Evolutionary conservation across 345 rosid genomes (phyloP).

Genomic region (sweet orange (Citrus sinensis)): DVS_A1.0 CM039163.1:38789501-38790000

Average conservation of each 20-base stretch:
- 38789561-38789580: not conserved
- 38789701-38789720: not conserved
- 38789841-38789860: constrained; percentile 84
- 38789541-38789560: not conserved
- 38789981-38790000: constrained; percentile 10
- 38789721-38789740: not conserved
- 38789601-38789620: not conserved
- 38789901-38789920: constrained; percentile 94
- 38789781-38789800: not conserved
- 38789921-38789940: constrained; percentile 37
- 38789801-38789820: constrained; percentile 1
- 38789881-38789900: constrained; percentile 78
- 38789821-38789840: constrained; percentile 2
- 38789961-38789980: not conserved
- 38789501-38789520: not conserved
- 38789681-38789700: not conserved
- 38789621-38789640: not conserved
- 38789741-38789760: not conserved
- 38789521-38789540: not conserved
- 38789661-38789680: not conserved
- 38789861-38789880: constrained; percentile 84
- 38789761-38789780: not conserved
- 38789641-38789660: not conserved
- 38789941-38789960: not conserved
- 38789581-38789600: not conserved